A percentile compares a stretch with the other conserved stretches of the same genome.
These are phyloP conservation scores for Aspergillus fischeri DNA, from an alignment of 2,329 filamentous ascomycete genomes.

Conservation along the genomic window DNA sequence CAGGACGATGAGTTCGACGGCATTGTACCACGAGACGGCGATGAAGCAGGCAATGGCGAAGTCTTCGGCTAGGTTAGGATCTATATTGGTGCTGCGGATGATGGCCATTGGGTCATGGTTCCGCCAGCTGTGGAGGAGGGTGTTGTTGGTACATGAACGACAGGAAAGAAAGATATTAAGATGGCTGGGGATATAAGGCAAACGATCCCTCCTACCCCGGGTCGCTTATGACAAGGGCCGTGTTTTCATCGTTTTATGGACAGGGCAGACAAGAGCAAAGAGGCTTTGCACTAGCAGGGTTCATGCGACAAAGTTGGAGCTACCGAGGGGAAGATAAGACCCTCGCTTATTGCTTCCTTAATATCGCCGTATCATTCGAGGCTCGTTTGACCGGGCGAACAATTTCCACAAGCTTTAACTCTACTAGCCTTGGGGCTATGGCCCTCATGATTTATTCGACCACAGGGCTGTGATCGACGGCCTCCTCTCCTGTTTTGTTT, in stretches of 20 bases:
- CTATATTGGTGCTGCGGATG: too few species aligned
- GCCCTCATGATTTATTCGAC: too few species aligned
- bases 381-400: not conserved
- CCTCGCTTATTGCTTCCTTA: too few species aligned
- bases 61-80: not conserved
- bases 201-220: not conserved
- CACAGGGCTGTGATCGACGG: too few species aligned
- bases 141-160: not conserved
- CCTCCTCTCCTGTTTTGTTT: not conserved
- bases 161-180: not conserved
- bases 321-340: not conserved
- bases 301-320: not conserved
- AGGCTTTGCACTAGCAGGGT: not conserved
- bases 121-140: not conserved
- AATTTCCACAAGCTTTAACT: not conserved
- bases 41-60: constrained; percentile 26
- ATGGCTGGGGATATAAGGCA: not conserved
- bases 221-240: too few species aligned
- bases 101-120: not conserved
- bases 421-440: too few species aligned
- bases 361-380: not conserved
- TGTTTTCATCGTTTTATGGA: not conserved
- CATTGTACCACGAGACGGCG: constrained; percentile 29
- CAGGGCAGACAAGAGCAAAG: not conserved
- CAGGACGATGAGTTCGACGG: constrained; percentile 44